Percentiles rank a stretch among this genome's conserved stretches.
Conservation (phyloP, 192 early-diverging fungal genomes). For the Coemansia sp. region DNA sequence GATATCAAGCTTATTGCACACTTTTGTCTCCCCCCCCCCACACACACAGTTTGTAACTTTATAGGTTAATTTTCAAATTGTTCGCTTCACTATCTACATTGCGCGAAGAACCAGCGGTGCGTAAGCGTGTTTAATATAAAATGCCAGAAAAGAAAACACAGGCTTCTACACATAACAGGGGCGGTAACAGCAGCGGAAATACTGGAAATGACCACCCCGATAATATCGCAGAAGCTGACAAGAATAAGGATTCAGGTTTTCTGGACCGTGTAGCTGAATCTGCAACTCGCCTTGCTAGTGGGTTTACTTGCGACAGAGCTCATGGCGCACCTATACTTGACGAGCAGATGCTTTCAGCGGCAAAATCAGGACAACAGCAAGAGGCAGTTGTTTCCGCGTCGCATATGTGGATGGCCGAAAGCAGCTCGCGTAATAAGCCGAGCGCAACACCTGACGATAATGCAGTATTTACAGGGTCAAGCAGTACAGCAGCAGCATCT, state of each 20-base stretch:
- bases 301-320: constrained; percentile 12
- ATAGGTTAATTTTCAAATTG: neutral
- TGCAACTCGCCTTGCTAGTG: constrained; percentile 29
- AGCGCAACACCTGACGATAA: constrained; percentile 29
- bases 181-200: neutral
- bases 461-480: neutral
- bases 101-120: neutral
- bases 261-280: constrained; percentile 34
- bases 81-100: neutral
- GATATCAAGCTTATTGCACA: neutral
- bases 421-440: constrained; percentile 34
- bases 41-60: neutral
- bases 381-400: constrained; percentile 12
- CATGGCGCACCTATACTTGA: constrained; percentile 13
- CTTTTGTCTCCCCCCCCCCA: neutral
- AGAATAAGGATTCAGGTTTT: constrained; percentile 3
- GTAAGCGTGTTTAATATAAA: neutral
- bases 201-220: neutral
- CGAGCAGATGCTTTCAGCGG: constrained; percentile 20
- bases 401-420: constrained; percentile 28
- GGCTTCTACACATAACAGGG: neutral
- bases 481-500: constrained; percentile 65
- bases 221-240: neutral
- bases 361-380: constrained; percentile 19
- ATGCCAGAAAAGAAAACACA: neutral